These are phyloP conservation scores for Chaetomium tenue DNA, from an alignment of 495 filamentous ascomycete species.

Conservation along the genomic window DNA sequence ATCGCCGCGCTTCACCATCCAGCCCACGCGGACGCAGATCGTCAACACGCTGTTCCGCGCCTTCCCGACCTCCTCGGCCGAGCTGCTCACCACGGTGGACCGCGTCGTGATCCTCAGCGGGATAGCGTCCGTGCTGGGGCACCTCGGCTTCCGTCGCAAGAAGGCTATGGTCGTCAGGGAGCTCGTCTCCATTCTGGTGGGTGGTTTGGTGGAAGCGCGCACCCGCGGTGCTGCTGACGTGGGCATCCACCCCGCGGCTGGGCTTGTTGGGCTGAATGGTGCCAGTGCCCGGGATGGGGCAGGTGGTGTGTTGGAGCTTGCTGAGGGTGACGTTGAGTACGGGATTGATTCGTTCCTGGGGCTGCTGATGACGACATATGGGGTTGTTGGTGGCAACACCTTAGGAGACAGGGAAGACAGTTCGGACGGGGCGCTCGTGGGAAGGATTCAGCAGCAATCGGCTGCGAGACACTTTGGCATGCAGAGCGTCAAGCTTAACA, in stretches of 20 bases:
- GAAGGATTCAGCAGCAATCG: conserved; percentile 53
- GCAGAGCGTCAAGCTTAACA: conserved; percentile 72
- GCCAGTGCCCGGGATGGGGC: conserved; percentile 46
- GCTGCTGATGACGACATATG: conserved; percentile 50
- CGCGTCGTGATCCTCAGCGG: conserved; percentile 75
- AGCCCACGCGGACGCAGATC: conserved; percentile 64
- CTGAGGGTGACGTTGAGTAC: conserved; percentile 70
- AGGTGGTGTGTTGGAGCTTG: conserved; percentile 63
- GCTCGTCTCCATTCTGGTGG: conserved; percentile 75
- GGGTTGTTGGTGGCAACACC: conserved; percentile 41
- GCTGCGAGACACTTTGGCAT: conserved; percentile 61
- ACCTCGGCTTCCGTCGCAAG: conserved; percentile 75
- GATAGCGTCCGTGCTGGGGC: conserved; percentile 75
- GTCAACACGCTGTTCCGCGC: conserved; percentile 67
- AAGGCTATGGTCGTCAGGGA: conserved; percentile 85
- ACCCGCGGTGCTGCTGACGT: conserved; percentile 91
- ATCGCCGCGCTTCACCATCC: conserved; percentile 48
- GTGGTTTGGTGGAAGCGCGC: conserved; percentile 83
- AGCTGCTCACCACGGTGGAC: conserved; percentile 67
- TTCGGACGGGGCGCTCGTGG: conserved; percentile 51
- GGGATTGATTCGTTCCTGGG: conserved; percentile 60
- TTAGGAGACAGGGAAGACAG: conserved; percentile 30
- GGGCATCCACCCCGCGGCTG: conserved; percentile 90
- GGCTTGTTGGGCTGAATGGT: conserved; percentile 61
- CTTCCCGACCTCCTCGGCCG: conserved; percentile 61